Conservation (phyloP, 2,329 filamentous ascomycete genomes). For the Aspergillus nomiae region DNA sequence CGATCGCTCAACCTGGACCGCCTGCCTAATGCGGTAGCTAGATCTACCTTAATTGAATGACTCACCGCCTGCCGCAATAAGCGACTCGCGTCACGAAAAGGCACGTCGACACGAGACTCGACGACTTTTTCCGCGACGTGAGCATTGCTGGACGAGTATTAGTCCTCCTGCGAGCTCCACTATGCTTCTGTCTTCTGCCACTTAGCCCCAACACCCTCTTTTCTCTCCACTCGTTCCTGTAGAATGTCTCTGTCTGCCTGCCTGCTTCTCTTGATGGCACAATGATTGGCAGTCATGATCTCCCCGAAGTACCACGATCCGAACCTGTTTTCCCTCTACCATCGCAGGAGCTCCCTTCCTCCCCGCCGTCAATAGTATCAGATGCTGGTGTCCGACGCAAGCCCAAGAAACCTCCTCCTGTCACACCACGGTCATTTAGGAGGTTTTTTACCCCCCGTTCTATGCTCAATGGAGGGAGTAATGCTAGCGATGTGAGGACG, state of each 20-base stretch:
- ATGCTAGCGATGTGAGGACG: slow-evolving; percentile 38
- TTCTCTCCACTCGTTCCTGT: slow-evolving; percentile 14
- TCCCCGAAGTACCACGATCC: slow-evolving; percentile 37
- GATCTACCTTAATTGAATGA: slow-evolving; percentile 4
- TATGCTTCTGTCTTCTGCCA: slow-evolving; percentile 18
- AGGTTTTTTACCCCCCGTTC: slow-evolving; percentile 54
- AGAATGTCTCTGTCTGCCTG: slow-evolving; percentile 25
- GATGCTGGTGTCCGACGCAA: slow-evolving; percentile 40
- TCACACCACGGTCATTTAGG: slow-evolving; percentile 54
- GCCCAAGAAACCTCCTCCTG: slow-evolving; percentile 48
- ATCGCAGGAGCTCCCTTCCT: slow-evolving; percentile 41
- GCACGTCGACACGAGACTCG: slow-evolving; percentile 27
- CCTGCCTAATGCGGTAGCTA: slow-evolving; percentile 12
- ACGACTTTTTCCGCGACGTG: slow-evolving; percentile 18
- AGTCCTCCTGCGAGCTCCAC: slow-evolving; percentile 22
- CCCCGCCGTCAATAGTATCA: slow-evolving; percentile 44
- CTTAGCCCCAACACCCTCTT: slow-evolving; percentile 11
- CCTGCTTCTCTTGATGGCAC: slow-evolving; percentile 24
- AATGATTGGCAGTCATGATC: slow-evolving; percentile 36
- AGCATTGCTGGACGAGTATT: slow-evolving; percentile 9
- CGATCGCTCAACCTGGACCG: slow-evolving; percentile 17
- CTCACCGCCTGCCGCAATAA: slow-evolving; percentile 22
- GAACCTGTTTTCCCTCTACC: slow-evolving; percentile 36
- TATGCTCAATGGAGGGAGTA: slow-evolving; percentile 37
- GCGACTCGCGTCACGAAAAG: slow-evolving; percentile 29